Conservation (phyloP, 352 stramenopile species). For the Pilasporangium apinafurcum region DNA sequence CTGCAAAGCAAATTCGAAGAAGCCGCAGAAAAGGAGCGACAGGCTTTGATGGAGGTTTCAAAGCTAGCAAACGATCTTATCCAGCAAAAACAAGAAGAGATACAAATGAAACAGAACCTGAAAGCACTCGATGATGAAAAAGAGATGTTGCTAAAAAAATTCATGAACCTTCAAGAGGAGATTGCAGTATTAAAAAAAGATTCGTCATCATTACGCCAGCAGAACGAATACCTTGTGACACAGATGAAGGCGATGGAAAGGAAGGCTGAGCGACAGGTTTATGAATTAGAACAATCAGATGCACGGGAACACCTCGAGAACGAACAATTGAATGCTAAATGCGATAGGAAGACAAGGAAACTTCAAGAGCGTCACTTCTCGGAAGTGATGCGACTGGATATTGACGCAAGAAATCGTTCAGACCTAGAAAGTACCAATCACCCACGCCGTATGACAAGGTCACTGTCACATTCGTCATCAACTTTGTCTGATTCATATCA, state of each 20-base stretch:
- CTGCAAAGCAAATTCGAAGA: conserved; percentile 10
- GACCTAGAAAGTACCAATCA: neutral
- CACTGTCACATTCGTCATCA: conserved; percentile 9
- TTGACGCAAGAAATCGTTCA: conserved; percentile 4
- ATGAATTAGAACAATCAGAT: conserved; percentile 22
- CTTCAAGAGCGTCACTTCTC: conserved; percentile 32
- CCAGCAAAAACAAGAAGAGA: conserved; percentile 7
- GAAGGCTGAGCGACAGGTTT: conserved; percentile 15
- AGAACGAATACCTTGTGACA: conserved; percentile 1
- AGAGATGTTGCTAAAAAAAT: conserved; percentile 11
- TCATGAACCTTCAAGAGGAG: conserved; percentile 16
- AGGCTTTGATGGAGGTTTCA: conserved; percentile 7
- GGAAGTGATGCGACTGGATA: conserved; percentile 21
- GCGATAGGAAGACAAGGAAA: conserved; percentile 22
- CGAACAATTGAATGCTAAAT: conserved; percentile 30
- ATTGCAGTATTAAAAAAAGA: conserved; percentile 1
- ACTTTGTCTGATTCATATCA: neutral
- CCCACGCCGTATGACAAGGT: conserved; percentile 10
- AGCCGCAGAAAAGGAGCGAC: conserved; percentile 2
- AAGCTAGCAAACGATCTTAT: conserved; percentile 10
- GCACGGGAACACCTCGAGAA: conserved; percentile 19
- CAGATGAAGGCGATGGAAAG: conserved; percentile 2
- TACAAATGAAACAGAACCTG: neutral
- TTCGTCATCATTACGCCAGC: no score
- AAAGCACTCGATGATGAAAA: conserved; percentile 5